Evolutionary conservation across 495 filamentous ascomycete species (phyloP), one percentile per base, ranked within the genome.

Genomic region (Hypoxylon fuscum): DNA sequence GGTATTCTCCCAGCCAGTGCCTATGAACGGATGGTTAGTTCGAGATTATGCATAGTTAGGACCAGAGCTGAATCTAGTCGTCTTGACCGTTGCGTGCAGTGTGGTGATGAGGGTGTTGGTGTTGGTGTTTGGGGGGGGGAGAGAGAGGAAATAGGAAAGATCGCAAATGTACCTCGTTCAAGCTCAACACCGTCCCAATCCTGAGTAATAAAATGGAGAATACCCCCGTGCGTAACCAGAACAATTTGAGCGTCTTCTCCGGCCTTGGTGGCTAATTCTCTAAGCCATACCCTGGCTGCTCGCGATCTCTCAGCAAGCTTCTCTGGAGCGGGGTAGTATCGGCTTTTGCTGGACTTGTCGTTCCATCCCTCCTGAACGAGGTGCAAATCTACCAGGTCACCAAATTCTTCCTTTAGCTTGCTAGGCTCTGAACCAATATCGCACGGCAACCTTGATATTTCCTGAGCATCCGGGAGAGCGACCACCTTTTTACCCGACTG

Each of bases 1-100:
- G 9, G 88, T 88, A 73, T 97, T 97, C 8, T 64, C 62, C 93
- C 93, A 97, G 14, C 90, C 91, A 0, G 92, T 96, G 23, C 91
- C 89, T 80, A 40, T 52, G 5, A 9, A 10, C 2, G 31, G n/a
- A n/a, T 64, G 5, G 56, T 32, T 38, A 25, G 11, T 27, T 40
- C 6, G 7, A 38, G 35, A 38, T 1, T n/a, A 14, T 5, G 35
- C 1, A 38, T 1, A 14, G 15, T 15, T 38, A 1, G n/a, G 35
- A 15, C n/a, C n/a, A 15, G n/a, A 5, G 35, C 7, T 38, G 32
- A 35, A 6, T 38, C 35, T 15, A n/a, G 14, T 9, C 10, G 14
- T 9, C 10, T 20, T 47, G 21, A 43, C 20, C 48, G 31, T 44
- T 37, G 1, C 9, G 27, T 23, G 12, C 6, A 10, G 21, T 34